Base-by-base conservation (phyloP, 1,139 yeast genomes). In the Pneumocystis jirovecii region DNA sequence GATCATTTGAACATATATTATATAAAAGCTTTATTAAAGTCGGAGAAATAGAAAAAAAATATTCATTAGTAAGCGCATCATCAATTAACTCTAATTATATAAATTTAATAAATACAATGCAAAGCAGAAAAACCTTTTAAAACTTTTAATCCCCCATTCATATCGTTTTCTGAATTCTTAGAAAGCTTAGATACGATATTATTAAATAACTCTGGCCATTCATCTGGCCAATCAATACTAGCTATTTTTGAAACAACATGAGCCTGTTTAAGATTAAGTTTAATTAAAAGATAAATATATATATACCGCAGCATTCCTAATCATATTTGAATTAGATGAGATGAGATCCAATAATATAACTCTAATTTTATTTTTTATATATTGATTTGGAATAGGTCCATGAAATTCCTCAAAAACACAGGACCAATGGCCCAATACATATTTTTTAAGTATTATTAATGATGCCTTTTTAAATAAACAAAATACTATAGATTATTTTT, bases 131-230 rank as follows among this genome's bases (percentile, higher is more conserved):
- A 31, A 65, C 66, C 67, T 50, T 65, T 65, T 64, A 65, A 62
- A 35, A 65, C 67, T 4, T 62, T 65, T 17, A 65, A 60, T 19
- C 64, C 66, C 17, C 67, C 66, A 35, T 65, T 61, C n/a, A 64
- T 44, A 62, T 65, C 57, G 25, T 34, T 31, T 42, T 61, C 64
- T 1, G 64, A 40, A 34, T 42, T 63, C 4, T 64, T 60, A 44
- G 64, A 62, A 21, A 50, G 60, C n/a, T 66, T 56, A 15, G 59
- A 57, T 25, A 67, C 12, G 40, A 67, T 56, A 45, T 45, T 64
- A 34, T 64, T 64, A 29, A 67, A 39, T 17, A 67, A 64, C 3
- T 65, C 63, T 8, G 68, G 68, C 68, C 68, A 67, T 60, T 67
- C 68, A 15, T 67, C 68, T 29, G 68, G 68, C 45, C 62, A 67